Base-by-base conservation (phyloP, 495 filamentous ascomycete genomes). In the Neurospora sp. region DNA sequence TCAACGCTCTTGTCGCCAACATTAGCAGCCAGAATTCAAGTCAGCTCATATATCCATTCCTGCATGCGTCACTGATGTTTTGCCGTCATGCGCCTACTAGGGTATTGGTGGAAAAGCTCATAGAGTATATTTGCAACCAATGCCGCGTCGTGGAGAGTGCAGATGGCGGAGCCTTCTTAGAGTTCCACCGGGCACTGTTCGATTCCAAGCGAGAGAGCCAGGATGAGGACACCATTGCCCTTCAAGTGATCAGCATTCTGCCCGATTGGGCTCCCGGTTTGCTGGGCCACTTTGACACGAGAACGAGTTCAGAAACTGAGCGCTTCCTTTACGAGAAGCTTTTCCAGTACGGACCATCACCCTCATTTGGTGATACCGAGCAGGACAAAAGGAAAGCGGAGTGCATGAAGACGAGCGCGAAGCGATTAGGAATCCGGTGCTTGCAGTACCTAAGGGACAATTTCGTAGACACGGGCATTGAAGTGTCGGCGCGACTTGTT, bases 251-350 rank as follows among this genome's bases (percentile, higher is more conserved):
- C 36, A 72, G 76, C 21, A 6, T 81, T 21, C 79, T 93, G 13
- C 85, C 87, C 0, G 80, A 86, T 40, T 94, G 91, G 90, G 90
- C 84, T 2, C 92, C 93, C 9, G 86, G 89, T 3, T 78, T 96
- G 36, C 84, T 94, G 24, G 87, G 88, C 62, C 91, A 90, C 75
- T 85, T 82, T 21, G 90, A 93, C 48, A 79, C 81, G 15, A 72
- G 78, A 4, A 85, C 92, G 34, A 87, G 88, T 31, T 79, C 81
- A 19, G 82, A 83, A 38, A 88, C 89, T 2, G 84, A 90, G 70
- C 82, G 83, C 5, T 82, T 92, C 69, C 77, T 93, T 40, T 83
- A 85, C 38, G 81, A 86, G 10, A 84, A 87, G 66, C 73, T 92
- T 34, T 90, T 93, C 76, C 80, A 81, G 43, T 76, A 84, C 70